phyloP scores from a whole-genome alignment of 2,329 filamentous ascomycete species.

The Gliomastix tumulicola region DNA sequence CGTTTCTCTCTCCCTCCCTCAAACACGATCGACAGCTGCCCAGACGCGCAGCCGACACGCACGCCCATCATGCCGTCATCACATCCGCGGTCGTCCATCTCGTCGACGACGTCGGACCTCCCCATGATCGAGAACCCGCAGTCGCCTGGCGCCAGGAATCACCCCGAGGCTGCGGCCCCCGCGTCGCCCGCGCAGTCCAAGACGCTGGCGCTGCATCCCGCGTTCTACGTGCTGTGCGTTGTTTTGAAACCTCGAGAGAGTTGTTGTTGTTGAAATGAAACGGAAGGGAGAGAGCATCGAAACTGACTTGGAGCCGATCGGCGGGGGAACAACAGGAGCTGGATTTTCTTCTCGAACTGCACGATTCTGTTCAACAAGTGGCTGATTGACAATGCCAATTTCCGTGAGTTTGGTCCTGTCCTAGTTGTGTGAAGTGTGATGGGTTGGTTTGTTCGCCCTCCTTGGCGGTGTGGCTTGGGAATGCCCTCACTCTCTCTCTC shows the following conservation, averaged over 20 bases:
- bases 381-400: conserved; percentile 68
- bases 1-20: too few relatives aligned
- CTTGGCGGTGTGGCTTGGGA: too few relatives aligned
- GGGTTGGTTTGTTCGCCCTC: too few relatives aligned
- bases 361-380: conserved; percentile 94
- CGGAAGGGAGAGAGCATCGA: neutral
- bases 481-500: too few relatives aligned
- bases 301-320: neutral
- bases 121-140: conserved; percentile 2
- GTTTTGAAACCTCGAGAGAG: too few relatives aligned
- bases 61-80: too few relatives aligned
- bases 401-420: too few relatives aligned
- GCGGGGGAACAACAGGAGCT: conserved; percentile 38
- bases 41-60: too few relatives aligned
- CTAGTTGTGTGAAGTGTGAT: too few relatives aligned
- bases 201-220: conserved; percentile 2
- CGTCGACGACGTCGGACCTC: neutral
- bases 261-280: neutral
- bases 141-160: neutral
- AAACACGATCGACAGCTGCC: too few relatives aligned
- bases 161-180: too few relatives aligned
- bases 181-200: conserved; percentile 1
- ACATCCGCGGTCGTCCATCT: neutral
- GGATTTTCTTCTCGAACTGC: conserved; percentile 79
- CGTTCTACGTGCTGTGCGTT: conserved; percentile 5